Evolutionary conservation across 768 basidiomycete species (phyloP).

Genomic region (Boletus rex-veris): DNA sequence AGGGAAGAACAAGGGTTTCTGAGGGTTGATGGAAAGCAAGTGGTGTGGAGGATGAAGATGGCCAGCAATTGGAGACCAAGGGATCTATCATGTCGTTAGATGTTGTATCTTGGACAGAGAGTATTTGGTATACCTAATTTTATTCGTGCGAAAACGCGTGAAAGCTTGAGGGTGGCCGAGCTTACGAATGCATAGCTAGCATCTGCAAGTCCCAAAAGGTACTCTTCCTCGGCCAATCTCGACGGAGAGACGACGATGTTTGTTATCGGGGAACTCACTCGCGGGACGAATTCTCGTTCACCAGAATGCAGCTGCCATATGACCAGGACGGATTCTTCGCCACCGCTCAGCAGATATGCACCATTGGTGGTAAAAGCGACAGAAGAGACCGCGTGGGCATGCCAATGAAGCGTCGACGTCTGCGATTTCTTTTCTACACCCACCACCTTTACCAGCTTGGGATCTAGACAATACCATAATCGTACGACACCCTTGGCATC

Average conservation of each 20-base stretch:
- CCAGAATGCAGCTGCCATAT: slow-evolving; percentile 93
- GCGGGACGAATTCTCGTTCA: slow-evolving; percentile 87
- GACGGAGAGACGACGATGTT: slow-evolving; percentile 57
- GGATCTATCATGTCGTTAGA: slow-evolving; percentile 32
- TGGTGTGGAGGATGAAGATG: slow-evolving; percentile 49
- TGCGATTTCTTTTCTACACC: slow-evolving; percentile 78
- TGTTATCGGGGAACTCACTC: slow-evolving; percentile 83
- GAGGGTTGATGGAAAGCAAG: slow-evolving; percentile 74
- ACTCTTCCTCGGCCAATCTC: slow-evolving; percentile 71
- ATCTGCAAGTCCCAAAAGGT: slow-evolving; percentile 78
- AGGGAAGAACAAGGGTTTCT: slow-evolving; percentile 79
- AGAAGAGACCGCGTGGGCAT: slow-evolving; percentile 88
- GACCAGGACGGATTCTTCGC: slow-evolving; percentile 94
- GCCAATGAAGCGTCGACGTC: slow-evolving; percentile 92
- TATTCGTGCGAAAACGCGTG: slow-evolving; percentile 69
- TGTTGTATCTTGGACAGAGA: background rate
- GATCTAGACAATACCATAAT: slow-evolving; percentile 89
- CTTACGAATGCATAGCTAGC: slow-evolving; percentile 76
- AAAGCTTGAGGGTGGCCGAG: slow-evolving; percentile 66
- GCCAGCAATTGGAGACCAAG: slow-evolving; percentile 28
- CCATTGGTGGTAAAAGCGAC: slow-evolving; percentile 87
- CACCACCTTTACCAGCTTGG: slow-evolving; percentile 47
- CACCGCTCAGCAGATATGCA: slow-evolving; percentile 88
- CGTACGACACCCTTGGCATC: slow-evolving; percentile 81
- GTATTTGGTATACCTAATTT: slow-evolving; percentile 58